Percentiles rank a stretch among this genome's conserved stretches.
phyloP scores from a whole-genome alignment of 2,329 filamentous ascomycete genomes.

The Trichoderma afroharzianum region DNA sequence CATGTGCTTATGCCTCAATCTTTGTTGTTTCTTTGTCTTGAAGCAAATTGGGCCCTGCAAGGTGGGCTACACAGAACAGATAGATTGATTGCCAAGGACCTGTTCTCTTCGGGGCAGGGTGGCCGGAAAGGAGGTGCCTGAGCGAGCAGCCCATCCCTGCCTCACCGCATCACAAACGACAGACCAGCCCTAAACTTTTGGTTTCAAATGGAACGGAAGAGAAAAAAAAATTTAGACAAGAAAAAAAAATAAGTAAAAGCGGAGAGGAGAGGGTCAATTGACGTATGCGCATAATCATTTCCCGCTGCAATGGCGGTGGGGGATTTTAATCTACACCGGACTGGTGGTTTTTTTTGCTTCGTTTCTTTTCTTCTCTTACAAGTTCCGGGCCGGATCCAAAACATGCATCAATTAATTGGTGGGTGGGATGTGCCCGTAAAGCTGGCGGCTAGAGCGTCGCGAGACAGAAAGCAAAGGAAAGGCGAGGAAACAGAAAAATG shows the following conservation, averaged over 20 bases:
- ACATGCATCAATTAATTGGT: background rate
- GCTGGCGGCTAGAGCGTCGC: constrained; percentile 12
- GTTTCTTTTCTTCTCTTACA: background rate
- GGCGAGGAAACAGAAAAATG: background rate
- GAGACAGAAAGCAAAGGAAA: background rate
- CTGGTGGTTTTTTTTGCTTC: background rate
- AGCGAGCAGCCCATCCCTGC: background rate
- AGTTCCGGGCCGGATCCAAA: background rate
- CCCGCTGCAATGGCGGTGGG: constrained; percentile 1
- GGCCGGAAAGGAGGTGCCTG: constrained; percentile 1
- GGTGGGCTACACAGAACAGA: background rate
- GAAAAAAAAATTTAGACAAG: background rate
- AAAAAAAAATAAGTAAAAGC: background rate
- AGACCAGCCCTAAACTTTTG: background rate
- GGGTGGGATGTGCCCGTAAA: background rate
- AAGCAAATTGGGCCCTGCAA: background rate
- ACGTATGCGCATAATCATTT: constrained; percentile 2
- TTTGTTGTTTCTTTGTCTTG: background rate
- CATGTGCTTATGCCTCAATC: background rate
- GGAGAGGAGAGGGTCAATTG: constrained; percentile 14
- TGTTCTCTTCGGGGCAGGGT: background rate
- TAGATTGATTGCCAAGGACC: background rate
- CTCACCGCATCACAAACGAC: background rate
- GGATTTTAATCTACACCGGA: background rate
- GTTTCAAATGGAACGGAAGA: background rate